Evolutionary conservation across 2,329 filamentous ascomycete species (phyloP).

Genomic region (Arthrobotrys megalospora): DNA sequence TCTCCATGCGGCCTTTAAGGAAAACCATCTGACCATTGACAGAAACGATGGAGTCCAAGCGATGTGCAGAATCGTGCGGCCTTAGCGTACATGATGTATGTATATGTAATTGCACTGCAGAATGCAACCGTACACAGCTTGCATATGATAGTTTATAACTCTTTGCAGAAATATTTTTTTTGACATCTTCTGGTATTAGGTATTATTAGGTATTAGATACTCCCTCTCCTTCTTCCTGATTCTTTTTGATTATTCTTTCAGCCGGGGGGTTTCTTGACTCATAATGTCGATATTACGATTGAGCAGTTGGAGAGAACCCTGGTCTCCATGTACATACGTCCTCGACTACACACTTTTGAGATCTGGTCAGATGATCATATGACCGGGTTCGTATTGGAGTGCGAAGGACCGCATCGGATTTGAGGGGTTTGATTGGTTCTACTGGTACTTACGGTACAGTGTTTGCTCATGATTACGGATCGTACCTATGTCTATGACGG

Average conservation of each 20-base stretch:
- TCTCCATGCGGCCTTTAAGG: slow-evolving; percentile 14
- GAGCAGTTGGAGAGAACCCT: neutral
- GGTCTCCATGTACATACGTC: neutral
- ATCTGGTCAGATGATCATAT: slow-evolving; percentile 52
- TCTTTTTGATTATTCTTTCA: no score
- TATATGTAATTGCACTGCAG: slow-evolving; percentile 42
- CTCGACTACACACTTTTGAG: slow-evolving; percentile 4
- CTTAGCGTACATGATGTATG: slow-evolving; percentile 40
- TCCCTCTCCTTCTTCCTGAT: no score
- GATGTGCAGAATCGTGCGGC: slow-evolving; percentile 41
- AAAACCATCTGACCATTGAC: slow-evolving; percentile 50
- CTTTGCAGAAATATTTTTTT: neutral
- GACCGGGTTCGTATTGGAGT: slow-evolving; percentile 35
- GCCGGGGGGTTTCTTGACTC: slow-evolving; percentile 2
- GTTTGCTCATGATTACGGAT: neutral
- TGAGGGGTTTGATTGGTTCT: slow-evolving; percentile 34
- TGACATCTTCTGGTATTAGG: no score
- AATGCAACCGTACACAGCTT: slow-evolving; percentile 17
- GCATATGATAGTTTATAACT: slow-evolving; percentile 11
- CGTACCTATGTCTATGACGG: no score
- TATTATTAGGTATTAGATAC: no score
- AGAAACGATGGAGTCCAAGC: slow-evolving; percentile 52
- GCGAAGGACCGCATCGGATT: slow-evolving; percentile 20
- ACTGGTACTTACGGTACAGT: neutral
- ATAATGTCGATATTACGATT: neutral